Base-by-base conservation (phyloP, 176 grass and related monocot species). In the Oryza australiensis region DNA sequence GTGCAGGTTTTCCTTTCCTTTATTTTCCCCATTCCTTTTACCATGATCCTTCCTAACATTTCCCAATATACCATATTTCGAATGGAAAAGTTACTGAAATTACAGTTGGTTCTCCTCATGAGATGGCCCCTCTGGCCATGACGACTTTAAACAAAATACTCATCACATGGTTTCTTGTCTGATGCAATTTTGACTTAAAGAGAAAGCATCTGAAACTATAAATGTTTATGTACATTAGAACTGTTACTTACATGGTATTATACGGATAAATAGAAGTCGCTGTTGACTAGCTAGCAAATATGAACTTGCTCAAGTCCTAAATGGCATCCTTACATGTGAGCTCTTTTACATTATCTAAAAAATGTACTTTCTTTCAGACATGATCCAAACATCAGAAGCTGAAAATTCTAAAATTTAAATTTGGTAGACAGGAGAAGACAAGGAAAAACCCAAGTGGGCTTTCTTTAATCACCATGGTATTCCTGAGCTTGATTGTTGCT, bases 1-100 rank as follows among this genome's bases (percentile, higher is more conserved):
- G 90, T 98, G 80, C 95, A 98, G 95, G 95, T 94, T 78, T 48
- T 57, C 13, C 27, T 82, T 53, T 38, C 10, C 26, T 63, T 53
- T 27, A 26, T 70, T 70, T 81, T 62, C 57, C 41, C 7, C 22
- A 64, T 59, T 79, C 73, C 4, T 20, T 68, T 28, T 41, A 28
- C 10, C 10, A 12, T 48, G 27, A 41, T 74, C 77, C 27, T 75
- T 55, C 42, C 40, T 72, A 40, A 41, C 51, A 41, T 62, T 28
- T 26, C 24, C 32, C 41, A 69, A 66, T 87, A 28, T 84, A 27
- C 29, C 55, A 65, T 66, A 34, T 80, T 60, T 78, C 2, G 62
- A 14, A 38, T 7, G 20, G 55, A 74, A 30, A 43, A 57, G 34
- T 45, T 70, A 68, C 7, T 27, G 4, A 62, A 64, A 49, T 74